Base-by-base conservation (phyloP, 768 basidiomycete genomes). In the Multifurca ochricompacta region DNA sequence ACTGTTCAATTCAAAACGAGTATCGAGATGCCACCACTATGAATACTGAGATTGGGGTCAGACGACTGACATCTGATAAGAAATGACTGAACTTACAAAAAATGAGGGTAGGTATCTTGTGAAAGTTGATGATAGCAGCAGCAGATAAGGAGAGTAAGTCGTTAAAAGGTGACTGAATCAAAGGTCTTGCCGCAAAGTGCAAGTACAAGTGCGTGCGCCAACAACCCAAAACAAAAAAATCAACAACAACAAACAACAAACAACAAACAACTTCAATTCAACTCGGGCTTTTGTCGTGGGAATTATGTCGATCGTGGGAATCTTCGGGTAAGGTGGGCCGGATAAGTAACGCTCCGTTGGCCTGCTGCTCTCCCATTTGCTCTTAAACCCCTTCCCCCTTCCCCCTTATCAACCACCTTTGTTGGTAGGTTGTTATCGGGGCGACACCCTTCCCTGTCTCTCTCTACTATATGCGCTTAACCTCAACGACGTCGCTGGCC, bases 391-490 rank as follows among this genome's bases (percentile, higher is more conserved):
- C n/a, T n/a, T n/a, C n/a, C n/a, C n/a, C n/a, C n/a, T n/a, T n/a
- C n/a, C n/a, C n/a, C n/a, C n/a, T n/a, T 54, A 50, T 48, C 50
- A 59, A 59, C 60, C 42, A 13, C 45, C 46, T 44, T 48, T 14
- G 21, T 50, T 18, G 51, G 50, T 43, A 4, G 46, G 45, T 54
- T 39, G 49, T 34, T 52, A 40, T 58, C 44, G 25, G 44, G 48
- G 6, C 27, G 6, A 3, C 35, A n/a, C n/a, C n/a, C n/a, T 5
- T 8, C 34, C 16, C 48, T 18, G 30, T 42, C 32, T 19, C 19
- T n/a, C 37, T 18, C 31, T 30, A 25, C 28, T 13, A 19, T 6
- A 64, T 63, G 63, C 59, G 46, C 42, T 39, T 63, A 28, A 45
- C 50, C 7, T 42, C 55, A 30, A 34, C 31, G 2, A 48, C 43